Percentiles rank a stretch among this genome's conserved stretches.
Evolutionary conservation across 2,329 filamentous ascomycete species (phyloP).

Genomic region (Colletotrichum eleusines): DNA sequence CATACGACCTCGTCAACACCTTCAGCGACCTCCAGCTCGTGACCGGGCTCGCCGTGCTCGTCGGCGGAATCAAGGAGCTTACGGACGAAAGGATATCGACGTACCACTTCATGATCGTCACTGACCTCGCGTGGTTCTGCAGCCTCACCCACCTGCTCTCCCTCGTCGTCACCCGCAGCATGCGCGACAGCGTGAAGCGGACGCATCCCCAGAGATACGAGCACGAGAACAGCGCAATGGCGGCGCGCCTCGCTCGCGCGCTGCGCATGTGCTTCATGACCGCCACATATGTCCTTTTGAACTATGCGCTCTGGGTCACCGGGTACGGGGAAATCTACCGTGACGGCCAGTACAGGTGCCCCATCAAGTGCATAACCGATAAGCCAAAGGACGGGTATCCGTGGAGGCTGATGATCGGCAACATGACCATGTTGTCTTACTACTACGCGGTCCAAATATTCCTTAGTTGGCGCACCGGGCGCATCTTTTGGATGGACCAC

Average conservation of each 20-base stretch:
- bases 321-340: not conserved
- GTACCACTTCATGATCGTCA: conserved; percentile 46
- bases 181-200: conserved; percentile 37
- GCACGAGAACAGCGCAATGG: not conserved
- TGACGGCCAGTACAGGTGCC: too few relatives aligned
- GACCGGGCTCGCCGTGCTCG: conserved; percentile 43
- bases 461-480: conserved; percentile 25
- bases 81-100: conserved; percentile 41
- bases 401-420: conserved; percentile 9
- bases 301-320: not conserved
- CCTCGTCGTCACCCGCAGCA: conserved; percentile 36
- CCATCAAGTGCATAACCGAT: conserved; percentile 12
- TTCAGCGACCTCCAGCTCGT: conserved; percentile 46
- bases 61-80: conserved; percentile 40
- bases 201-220: conserved; percentile 9
- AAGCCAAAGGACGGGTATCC: conserved; percentile 8
- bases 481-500: too few relatives aligned
- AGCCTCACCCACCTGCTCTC: conserved; percentile 44
- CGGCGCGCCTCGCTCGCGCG: conserved; percentile 4
- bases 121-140: conserved; percentile 46
- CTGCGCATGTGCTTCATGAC: conserved; percentile 10
- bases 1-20: conserved; percentile 43
- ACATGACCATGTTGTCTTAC: conserved; percentile 25
- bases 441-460: conserved; percentile 10
- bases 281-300: not conserved